These are phyloP conservation scores for Colletotrichum horii DNA, from an alignment of 2,329 filamentous ascomycete genomes.

Conservation along the genomic window DNA sequence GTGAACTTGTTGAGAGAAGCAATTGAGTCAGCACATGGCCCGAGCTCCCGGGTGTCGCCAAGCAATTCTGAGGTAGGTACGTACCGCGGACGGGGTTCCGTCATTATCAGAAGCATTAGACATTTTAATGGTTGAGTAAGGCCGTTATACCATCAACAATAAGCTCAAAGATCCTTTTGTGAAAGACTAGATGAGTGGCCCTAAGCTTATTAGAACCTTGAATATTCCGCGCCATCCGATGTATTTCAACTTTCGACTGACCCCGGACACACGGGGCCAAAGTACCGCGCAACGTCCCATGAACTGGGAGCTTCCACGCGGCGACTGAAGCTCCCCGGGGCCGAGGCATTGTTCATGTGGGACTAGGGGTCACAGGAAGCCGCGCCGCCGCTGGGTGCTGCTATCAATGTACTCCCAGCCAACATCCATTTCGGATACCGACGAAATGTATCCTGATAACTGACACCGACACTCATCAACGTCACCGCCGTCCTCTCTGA, in stretches of 20 bases:
- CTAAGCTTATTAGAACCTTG: not conserved
- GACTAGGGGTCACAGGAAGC: not conserved
- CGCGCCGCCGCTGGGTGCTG: not conserved
- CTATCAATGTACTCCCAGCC: not conserved
- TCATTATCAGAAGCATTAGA: not conserved
- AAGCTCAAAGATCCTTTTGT: not conserved
- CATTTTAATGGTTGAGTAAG: not conserved
- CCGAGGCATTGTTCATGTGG: constrained; percentile 4
- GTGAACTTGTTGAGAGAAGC: not conserved
- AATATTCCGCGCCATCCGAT: not conserved
- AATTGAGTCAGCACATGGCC: constrained; percentile 3
- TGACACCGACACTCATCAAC: not conserved
- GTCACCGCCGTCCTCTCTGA: not conserved
- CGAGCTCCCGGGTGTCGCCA: not conserved
- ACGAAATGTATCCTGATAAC: not conserved
- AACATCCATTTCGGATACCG: too few species aligned
- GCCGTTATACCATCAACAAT: not conserved
- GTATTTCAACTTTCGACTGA: not conserved
- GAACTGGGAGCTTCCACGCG: not conserved
- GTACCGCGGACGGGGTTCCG: not conserved
- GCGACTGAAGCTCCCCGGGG: not conserved
- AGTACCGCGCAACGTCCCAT: not conserved
- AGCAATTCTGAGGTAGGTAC: not conserved
- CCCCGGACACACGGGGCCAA: not conserved
- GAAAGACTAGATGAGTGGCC: not conserved